Conservation (phyloP, 306 rosid species). For the Inga laurina region DNA sequence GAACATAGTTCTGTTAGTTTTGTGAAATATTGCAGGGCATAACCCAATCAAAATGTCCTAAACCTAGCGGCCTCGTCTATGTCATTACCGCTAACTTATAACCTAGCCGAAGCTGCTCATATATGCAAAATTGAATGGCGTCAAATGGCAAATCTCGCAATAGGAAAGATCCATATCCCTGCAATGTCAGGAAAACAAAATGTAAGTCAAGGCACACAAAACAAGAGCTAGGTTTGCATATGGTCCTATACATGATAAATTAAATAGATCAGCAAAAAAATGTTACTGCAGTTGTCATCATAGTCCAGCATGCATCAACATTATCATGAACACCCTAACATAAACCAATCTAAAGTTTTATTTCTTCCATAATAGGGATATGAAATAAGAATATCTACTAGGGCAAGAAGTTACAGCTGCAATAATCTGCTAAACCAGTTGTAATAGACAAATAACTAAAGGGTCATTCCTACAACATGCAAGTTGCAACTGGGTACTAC, state of each 20-base stretch:
- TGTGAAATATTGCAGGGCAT: neutral
- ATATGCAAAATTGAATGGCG: conserved; percentile 76
- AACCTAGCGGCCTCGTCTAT: conserved; percentile 19
- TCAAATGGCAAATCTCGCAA: conserved; percentile 88
- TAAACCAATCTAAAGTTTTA: neutral
- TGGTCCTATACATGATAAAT: neutral
- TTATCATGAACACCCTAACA: neutral
- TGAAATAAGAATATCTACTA: conserved; percentile 3
- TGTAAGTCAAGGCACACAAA: conserved; percentile 22
- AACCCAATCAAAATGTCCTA: neutral
- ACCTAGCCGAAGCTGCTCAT: conserved; percentile 80
- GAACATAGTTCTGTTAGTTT: neutral
- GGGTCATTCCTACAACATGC: conserved; percentile 3
- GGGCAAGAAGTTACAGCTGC: conserved; percentile 15
- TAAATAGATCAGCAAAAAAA: conserved; percentile 4
- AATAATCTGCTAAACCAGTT: conserved; percentile 4
- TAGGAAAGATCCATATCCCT: conserved; percentile 83
- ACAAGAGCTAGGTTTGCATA: neutral
- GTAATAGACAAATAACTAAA: neutral
- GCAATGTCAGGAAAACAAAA: conserved; percentile 27
- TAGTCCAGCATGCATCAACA: conserved; percentile 3
- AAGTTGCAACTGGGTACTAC: conserved; percentile 19
- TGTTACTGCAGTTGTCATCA: neutral
- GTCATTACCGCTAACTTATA: conserved; percentile 67
- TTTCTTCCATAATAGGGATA: conserved; percentile 8